Conservation (phyloP, 768 basidiomycete species). For the Lenzites betulinus region DNA sequence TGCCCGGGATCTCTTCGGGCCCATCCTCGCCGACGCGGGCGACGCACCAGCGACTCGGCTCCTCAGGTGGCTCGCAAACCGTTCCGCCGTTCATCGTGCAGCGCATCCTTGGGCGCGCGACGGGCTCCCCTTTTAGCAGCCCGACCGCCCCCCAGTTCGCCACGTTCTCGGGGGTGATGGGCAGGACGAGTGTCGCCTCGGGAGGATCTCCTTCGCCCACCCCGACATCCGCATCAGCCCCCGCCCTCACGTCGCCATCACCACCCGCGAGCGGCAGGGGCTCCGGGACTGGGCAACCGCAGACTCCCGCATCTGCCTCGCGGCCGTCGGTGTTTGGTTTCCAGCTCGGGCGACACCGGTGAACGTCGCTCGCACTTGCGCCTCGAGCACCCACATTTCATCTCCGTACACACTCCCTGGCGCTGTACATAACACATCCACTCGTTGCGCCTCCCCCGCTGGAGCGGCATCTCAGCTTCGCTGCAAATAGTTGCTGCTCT, state of each 20-base stretch:
- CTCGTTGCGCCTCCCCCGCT: not conserved
- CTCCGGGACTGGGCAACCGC: not conserved
- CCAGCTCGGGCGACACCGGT: constrained; percentile 18
- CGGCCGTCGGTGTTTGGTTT: constrained; percentile 18
- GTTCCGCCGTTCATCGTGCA: constrained; percentile 38
- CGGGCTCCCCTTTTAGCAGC: constrained; percentile 17
- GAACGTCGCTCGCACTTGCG: no score
- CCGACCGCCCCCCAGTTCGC: constrained; percentile 20
- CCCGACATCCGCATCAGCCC: not conserved
- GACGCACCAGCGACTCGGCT: constrained; percentile 13
- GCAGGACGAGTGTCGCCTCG: not conserved
- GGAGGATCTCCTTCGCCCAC: not conserved
- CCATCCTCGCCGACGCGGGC: constrained; percentile 13
- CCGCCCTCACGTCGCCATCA: no score
- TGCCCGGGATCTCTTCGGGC: constrained; percentile 13
- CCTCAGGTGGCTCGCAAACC: constrained; percentile 20
- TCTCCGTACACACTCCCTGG: no score
- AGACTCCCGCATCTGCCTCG: constrained; percentile 2
- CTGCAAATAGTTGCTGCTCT: constrained; percentile 20
- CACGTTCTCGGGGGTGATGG: constrained; percentile 2
- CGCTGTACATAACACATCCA: constrained; percentile 11
- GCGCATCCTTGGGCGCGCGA: constrained; percentile 29
- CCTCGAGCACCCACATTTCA: no score
- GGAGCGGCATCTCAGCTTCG: constrained; percentile 17
- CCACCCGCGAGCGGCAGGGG: not conserved